Base-by-base conservation (phyloP, 139 green algal genomes). In the Deuterostichococcus epilithicus region DNA sequence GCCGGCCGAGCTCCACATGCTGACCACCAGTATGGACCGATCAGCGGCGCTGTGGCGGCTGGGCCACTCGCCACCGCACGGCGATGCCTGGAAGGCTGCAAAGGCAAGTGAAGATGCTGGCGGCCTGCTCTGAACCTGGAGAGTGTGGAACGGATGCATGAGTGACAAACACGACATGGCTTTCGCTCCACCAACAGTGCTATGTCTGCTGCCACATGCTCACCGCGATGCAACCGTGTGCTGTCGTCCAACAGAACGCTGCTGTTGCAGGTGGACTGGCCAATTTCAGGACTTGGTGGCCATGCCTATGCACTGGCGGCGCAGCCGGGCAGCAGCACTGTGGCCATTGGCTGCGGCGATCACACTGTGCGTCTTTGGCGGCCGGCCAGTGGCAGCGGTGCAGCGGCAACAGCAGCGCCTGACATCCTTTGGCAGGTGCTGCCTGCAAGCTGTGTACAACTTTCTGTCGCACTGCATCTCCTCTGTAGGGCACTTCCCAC, bases 311-410 rank as follows among this genome's bases (percentile, higher is more conserved):
- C 28, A 10, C 10, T 69, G 28, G 30, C n/a, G 28, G 63, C 15
- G 4, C 63, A 69, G 63, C 52, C 52, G 18, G 37, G 73, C 73
- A 70, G 58, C 33, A 39, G 28, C 44, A 15, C 34, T 20, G 32
- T 89, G 68, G 84, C 81, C 22, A 77, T 85, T 38, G 84, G 79
- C 0, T 89, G 84, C 66, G 84, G 84, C 23, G 84, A 89, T 75
- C 82, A 80, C 2, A 87, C 82, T 0, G 37, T 87, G 30, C 76
- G 84, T 18, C 33, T 63, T 2, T 73, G 68, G 68, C 63, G 63
- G 5, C 63, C 6, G 23, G 63, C 3, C 30, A 20, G n/a, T 44
- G 47, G 5, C 39, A 2, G 81, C 68, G 44, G 68, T 3, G 23
- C 58, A 80, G 44, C 69, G 69, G 13, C n/a, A 69, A 13, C 34